phyloP scores from a whole-genome alignment of 768 basidiomycete species.

The Amanita rimosa region DNA sequence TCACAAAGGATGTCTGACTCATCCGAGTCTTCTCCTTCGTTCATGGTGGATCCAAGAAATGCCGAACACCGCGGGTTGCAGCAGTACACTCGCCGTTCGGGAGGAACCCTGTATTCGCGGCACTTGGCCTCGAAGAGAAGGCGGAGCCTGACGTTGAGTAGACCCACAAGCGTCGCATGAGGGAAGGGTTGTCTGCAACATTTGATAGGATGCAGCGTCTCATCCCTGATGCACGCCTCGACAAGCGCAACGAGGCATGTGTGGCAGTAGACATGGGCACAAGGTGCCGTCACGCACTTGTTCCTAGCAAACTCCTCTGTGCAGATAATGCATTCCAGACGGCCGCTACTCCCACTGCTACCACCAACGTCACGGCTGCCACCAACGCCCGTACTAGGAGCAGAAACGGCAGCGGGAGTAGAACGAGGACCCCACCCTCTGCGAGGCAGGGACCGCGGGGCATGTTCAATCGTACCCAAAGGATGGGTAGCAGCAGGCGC shows the following conservation, averaged over 20 bases:
- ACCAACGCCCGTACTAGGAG: neutral
- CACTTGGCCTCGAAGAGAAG: slow-evolving; percentile 9
- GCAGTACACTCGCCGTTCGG: slow-evolving; percentile 12
- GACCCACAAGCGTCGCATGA: neutral
- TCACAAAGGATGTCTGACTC: slow-evolving; percentile 1
- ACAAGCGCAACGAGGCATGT: slow-evolving; percentile 11
- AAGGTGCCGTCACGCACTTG: slow-evolving; percentile 6
- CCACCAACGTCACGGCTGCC: neutral
- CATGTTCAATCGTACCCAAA: neutral
- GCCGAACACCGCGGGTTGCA: slow-evolving; percentile 10
- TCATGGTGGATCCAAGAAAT: neutral
- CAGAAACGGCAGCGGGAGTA: neutral
- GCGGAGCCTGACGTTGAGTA: slow-evolving; percentile 5
- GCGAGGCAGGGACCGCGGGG: too few relatives aligned
- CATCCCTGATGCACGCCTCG: slow-evolving; percentile 12
- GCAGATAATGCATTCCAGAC: slow-evolving; percentile 12
- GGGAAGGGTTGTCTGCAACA: slow-evolving; percentile 13
- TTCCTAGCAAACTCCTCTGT: slow-evolving; percentile 6
- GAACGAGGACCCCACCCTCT: neutral
- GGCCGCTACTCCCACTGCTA: neutral
- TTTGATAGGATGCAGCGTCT: slow-evolving; percentile 12
- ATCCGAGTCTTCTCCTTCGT: neutral
- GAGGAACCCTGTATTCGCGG: slow-evolving; percentile 10
- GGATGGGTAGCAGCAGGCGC: too few relatives aligned
- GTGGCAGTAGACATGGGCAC: slow-evolving; percentile 12